A percentile compares a stretch with the other conserved stretches of the same genome.
Conservation (phyloP, 2,329 filamentous ascomycete genomes). For the Cladosporium sp. region DNA sequence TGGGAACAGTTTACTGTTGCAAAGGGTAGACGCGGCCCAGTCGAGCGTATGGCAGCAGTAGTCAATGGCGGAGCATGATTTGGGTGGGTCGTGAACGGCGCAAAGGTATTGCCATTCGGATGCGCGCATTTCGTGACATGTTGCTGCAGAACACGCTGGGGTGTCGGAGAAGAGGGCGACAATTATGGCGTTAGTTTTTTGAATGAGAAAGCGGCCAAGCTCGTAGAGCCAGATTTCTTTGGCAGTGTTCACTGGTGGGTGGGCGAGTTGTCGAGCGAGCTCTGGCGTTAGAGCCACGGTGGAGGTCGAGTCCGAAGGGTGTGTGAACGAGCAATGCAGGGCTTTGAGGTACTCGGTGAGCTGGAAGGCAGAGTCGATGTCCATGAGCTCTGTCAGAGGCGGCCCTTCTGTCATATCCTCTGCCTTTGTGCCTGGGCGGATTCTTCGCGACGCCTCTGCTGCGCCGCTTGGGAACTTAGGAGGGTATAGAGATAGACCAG, state of each 20-base stretch:
- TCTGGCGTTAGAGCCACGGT: slow-evolving; percentile 69
- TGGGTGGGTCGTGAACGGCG: slow-evolving; percentile 93
- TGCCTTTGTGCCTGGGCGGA: slow-evolving; percentile 88
- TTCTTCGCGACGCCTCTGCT: slow-evolving; percentile 71
- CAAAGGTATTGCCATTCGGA: slow-evolving; percentile 99
- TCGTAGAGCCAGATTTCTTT: slow-evolving; percentile 95
- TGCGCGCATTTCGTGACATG: slow-evolving; percentile 96
- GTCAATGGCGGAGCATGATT: slow-evolving; percentile 96
- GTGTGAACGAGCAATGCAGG: slow-evolving; percentile 76
- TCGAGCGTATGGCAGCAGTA: slow-evolving; percentile 99
- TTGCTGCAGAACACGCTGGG: slow-evolving; percentile 80
- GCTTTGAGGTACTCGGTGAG: slow-evolving; percentile 95
- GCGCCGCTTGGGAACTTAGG: slow-evolving; percentile 49
- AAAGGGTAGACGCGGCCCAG: slow-evolving; percentile 93
- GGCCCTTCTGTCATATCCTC: slow-evolving; percentile 89
- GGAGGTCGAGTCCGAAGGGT: slow-evolving; percentile 67
- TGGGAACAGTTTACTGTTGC: slow-evolving; percentile 91
- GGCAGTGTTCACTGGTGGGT: slow-evolving; percentile 76
- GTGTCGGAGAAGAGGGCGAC: slow-evolving; percentile 88
- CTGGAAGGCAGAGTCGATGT: slow-evolving; percentile 96
- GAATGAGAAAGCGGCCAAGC: slow-evolving; percentile 90
- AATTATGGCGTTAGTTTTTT: slow-evolving; percentile 88
- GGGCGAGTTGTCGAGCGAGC: slow-evolving; percentile 70
- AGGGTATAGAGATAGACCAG: slow-evolving; percentile 48
- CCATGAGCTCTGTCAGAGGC: slow-evolving; percentile 75